phyloP scores from a whole-genome alignment of 83 land plant species.

The Picea mariana region DNA sequence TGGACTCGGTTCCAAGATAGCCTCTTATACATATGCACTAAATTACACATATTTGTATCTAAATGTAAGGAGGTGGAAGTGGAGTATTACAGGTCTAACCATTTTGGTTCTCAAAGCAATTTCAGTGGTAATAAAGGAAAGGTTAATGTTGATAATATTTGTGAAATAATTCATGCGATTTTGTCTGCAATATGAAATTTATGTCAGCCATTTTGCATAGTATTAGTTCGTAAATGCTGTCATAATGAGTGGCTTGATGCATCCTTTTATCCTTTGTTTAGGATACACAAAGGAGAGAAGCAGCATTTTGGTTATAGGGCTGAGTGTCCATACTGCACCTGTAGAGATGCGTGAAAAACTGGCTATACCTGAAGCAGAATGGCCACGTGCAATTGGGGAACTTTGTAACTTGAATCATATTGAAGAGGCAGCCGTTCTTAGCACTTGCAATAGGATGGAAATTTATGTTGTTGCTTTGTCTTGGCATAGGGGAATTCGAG shows the following conservation, averaged over 20 bases:
- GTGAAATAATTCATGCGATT: neutral
- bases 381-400: conserved; percentile 95
- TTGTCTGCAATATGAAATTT: neutral
- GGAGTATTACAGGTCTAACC: too few relatives aligned
- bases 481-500: conserved; percentile 88
- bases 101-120: neutral
- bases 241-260: neutral
- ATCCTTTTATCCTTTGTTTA: conserved; percentile 23
- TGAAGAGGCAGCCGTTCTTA: conserved; percentile 96
- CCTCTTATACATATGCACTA: too few relatives aligned
- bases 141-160: neutral
- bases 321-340: conserved; percentile 91
- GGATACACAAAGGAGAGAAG: conserved; percentile 93
- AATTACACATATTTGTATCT: too few relatives aligned
- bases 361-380: conserved; percentile 95
- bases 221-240: conserved; percentile 1
- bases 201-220: neutral
- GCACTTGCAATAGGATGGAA: conserved; percentile 98
- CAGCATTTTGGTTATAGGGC: conserved; percentile 90
- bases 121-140: neutral
- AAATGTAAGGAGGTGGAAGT: too few relatives aligned
- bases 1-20: too few relatives aligned
- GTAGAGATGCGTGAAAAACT: conserved; percentile 98
- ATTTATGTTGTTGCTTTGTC: conserved; percentile 98
- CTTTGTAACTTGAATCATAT: conserved; percentile 85